Evolutionary conservation across 495 filamentous ascomycete genomes (phyloP), one percentile per base, ranked within the genome.

Genomic region (Usnea hakonensis): DNA sequence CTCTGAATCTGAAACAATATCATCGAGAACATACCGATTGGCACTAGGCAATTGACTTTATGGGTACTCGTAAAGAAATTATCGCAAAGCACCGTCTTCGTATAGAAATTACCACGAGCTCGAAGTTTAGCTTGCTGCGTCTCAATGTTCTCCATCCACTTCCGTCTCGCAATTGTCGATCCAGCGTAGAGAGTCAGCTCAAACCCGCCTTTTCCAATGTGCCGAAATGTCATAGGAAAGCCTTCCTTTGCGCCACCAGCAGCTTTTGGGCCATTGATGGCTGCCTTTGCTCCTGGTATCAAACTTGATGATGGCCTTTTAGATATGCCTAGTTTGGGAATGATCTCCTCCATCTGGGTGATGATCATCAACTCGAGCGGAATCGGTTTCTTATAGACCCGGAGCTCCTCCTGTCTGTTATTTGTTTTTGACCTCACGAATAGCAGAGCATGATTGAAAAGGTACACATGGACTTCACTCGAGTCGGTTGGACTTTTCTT

Each of bases 131-230:
- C 82, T 73, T 97, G 94, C 70, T 96, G 92, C 28, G 85, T 79
- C 67, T 96, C 91, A 66, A 99, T 96, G 68, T 89, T 84, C 76
- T 97, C 93, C 68, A 99, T 90, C 85, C 95, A 97, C 75, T 97
- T 97, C 68, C 88, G 84, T 62, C 92, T 80, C 23, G 87, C 87
- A 30, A 88, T 87, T 61, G 87, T 87, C 53, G 86, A 90, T 26
- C 85, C 81, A 32, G 90, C 91, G 73, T 87, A 97, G 2, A 99
- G 79, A n/a, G 92, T 92, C 65, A 88, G 79, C 69, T 96, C 95
- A 72, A 96, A 97, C 41, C 92, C 92, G 59, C 90, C 91, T 71
- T 92, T 95, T n/a, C 95, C 95, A 32, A 99, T 83, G 79, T 97
- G 95, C 58, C 87, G 84, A 80, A 99, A 97, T n/a, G 92, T 97